phyloP scores from a whole-genome alignment of 1,284 basidiomycete species.

The Pseudozyma hubeiensis region DNA sequence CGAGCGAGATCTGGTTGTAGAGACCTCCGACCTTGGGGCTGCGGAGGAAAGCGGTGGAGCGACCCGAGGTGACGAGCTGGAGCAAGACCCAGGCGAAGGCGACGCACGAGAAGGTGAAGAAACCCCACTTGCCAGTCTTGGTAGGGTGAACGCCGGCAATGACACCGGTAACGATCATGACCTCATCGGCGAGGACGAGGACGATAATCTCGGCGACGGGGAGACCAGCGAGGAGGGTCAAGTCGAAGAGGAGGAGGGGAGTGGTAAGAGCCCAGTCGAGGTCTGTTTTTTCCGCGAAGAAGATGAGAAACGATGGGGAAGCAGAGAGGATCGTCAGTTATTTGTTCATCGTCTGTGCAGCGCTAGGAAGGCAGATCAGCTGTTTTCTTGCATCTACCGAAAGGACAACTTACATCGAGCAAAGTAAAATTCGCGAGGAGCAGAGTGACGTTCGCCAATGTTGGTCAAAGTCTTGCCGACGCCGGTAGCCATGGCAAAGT shows the following conservation, averaged over 20 bases:
- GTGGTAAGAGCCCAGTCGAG: constrained; percentile 61
- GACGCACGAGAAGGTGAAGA: constrained; percentile 54
- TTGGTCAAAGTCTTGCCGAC: constrained; percentile 45
- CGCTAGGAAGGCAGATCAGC: too few relatives aligned
- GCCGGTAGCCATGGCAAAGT: constrained; percentile 62
- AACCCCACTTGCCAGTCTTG: constrained; percentile 58
- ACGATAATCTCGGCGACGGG: constrained; percentile 59
- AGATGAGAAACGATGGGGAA: background rate
- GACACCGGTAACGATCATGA: constrained; percentile 60
- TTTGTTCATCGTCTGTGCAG: too few relatives aligned
- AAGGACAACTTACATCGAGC: constrained; percentile 52
- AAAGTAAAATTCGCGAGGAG: constrained; percentile 51
- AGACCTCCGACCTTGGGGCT: constrained; percentile 58
- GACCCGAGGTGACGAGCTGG: constrained; percentile 52
- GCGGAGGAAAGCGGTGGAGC: constrained; percentile 54
- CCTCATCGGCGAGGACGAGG: constrained; percentile 50
- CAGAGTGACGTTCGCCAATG: constrained; percentile 28
- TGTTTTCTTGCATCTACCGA: background rate
- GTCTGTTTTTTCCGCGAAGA: constrained; percentile 22
- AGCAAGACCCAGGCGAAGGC: constrained; percentile 52
- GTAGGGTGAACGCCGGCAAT: constrained; percentile 57
- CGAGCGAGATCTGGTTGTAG: constrained; percentile 60
- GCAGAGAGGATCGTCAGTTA: too few relatives aligned
- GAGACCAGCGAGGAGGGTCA: constrained; percentile 57
- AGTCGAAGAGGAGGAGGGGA: constrained; percentile 57